Conservation (phyloP, 305 asterid species). For the Vinca major region DNA sequence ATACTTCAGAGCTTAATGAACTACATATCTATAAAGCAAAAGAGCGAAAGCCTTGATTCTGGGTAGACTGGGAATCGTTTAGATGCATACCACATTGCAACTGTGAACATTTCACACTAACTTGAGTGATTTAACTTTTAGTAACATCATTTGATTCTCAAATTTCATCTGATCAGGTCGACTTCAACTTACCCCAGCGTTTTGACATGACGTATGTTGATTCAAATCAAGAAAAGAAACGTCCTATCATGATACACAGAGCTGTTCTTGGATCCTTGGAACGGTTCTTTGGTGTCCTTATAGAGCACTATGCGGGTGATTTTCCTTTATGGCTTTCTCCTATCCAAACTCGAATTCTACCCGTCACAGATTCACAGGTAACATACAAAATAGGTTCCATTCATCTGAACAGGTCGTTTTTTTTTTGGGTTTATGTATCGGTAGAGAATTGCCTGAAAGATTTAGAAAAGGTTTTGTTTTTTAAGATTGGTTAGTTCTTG, state of each 20-base stretch:
- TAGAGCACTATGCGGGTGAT: slow-evolving; percentile 90
- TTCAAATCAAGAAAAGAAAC: slow-evolving; percentile 67
- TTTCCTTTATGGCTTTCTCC: slow-evolving; percentile 96
- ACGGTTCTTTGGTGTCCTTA: slow-evolving; percentile 84
- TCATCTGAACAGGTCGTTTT: neutral
- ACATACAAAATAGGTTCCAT: neutral
- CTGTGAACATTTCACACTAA: neutral
- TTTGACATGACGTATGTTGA: slow-evolving; percentile 75
- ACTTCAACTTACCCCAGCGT: slow-evolving; percentile 83
- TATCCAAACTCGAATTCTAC: slow-evolving; percentile 67
- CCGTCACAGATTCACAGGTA: slow-evolving; percentile 83
- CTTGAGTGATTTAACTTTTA: neutral
- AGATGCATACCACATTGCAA: neutral
- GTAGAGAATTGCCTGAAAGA: neutral
- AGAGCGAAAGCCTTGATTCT: neutral
- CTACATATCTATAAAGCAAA: neutral
- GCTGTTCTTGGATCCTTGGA: slow-evolving; percentile 94
- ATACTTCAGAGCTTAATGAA: neutral
- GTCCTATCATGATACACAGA: slow-evolving; percentile 87
- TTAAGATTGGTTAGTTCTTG: neutral
- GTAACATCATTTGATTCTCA: neutral
- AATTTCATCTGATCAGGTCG: slow-evolving; percentile 43
- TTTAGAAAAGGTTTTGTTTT: neutral
- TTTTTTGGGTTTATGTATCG: neutral
- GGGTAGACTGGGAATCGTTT: neutral